Base-by-base conservation (phyloP, 2,329 filamentous ascomycete genomes). In the Fusarium xyrophilum region DNA sequence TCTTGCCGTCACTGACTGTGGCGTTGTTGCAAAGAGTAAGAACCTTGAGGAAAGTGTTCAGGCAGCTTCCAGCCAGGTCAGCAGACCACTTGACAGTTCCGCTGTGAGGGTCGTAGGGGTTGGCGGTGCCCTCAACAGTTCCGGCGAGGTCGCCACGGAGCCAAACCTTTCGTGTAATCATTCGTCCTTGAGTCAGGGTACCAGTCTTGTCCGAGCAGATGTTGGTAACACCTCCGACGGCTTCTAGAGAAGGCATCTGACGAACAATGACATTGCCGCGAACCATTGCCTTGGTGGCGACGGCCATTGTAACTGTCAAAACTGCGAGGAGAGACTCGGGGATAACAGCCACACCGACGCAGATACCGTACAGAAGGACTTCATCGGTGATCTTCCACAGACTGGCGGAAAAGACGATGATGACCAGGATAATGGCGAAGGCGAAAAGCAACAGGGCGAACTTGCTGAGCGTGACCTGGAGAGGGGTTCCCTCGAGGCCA, bases 391-490 rank as follows among this genome's bases (percentile, higher is more conserved):
- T 78, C 2, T 83, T 50, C 78, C 84, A 89, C 60, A 79, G 79
- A 75, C 84, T 87, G 64, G 83, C 86, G 9, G 83, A 85, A 75
- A 90, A 90, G 70, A 90, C 88, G 53, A 89, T 85, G 61, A 89
- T 75, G 51, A 85, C 86, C 35, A 89, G 81, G 5, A 89, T 71
- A 56, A 89, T 81, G 43, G 88, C 93, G 52, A 93, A 86, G 47
- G 84, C 88, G 74, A 97, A 96, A 4, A 97, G 86, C 6, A 93
- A 76, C 43, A 96, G 88, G 30, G 93, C 93, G 74, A 97, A 90
- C 79, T 94, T 93, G 80, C 91, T 93, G 53, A 97, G 84, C 75
- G 92, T 95, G 69, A 91, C 89, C 80, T 96, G 93, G 46, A 97
- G 83, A 1, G 93, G 93, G 3, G 93, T 97, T 51, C 93, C 93